Conservation (phyloP, 192 early-diverging fungal species). For the Coemansia sp. region DNA sequence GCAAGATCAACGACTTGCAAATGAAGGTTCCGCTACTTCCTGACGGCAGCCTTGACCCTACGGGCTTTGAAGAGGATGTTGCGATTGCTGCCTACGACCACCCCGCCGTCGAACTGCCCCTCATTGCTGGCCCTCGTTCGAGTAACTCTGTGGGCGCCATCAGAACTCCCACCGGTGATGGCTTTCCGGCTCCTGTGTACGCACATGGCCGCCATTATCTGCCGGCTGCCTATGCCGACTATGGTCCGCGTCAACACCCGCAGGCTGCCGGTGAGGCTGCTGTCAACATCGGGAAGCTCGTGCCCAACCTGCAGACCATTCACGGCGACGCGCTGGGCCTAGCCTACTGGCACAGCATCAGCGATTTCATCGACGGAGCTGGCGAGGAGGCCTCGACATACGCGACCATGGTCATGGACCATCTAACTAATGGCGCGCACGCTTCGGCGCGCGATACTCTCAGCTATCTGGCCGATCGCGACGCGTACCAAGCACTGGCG, state of each 20-base stretch:
- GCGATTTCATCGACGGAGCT: conserved; percentile 50
- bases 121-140: conserved; percentile 16
- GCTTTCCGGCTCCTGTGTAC: conserved; percentile 2
- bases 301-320: conserved; percentile 21
- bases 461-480: conserved; percentile 4
- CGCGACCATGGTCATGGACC: conserved; percentile 35
- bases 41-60: conserved; percentile 42
- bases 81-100: conserved; percentile 20
- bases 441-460: conserved; percentile 24
- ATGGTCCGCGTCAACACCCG: conserved; percentile 24
- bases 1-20: conserved; percentile 27
- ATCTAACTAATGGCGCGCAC: conserved; percentile 41
- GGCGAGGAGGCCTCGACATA: conserved; percentile 29
- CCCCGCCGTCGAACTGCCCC: conserved; percentile 7
- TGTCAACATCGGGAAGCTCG: neutral
- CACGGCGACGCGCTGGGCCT: conserved; percentile 46
- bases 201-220: conserved; percentile 30
- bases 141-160: neutral
- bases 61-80: conserved; percentile 35
- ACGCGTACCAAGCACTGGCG: neutral
- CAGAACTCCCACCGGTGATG: neutral
- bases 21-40: conserved; percentile 25
- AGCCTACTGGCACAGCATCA: conserved; percentile 55
- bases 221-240: conserved; percentile 29
- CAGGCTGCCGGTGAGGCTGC: neutral